Evolutionary conservation across 768 basidiomycete species (phyloP), one percentile per base, ranked within the genome.

Genomic region (Filobasidium floriforme): DNA sequence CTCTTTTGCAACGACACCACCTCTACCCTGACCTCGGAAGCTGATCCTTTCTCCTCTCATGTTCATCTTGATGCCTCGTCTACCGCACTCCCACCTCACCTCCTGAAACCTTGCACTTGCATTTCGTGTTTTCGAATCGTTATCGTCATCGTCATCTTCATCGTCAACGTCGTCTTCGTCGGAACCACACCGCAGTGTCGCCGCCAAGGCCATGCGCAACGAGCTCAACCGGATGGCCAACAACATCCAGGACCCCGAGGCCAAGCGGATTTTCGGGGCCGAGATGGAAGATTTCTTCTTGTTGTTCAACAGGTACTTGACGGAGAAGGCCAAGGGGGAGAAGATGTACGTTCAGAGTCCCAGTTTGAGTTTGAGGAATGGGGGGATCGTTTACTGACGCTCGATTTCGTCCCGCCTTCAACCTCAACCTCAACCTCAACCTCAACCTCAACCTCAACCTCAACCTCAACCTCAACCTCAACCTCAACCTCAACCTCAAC

Each of bases 261-360:
- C 88, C 64, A 89, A 89, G 82, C 69, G 91, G 89, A 86, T 87
- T 12, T 96, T 97, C 81, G 88, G 91, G 80, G 87, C 86, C 46
- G 92, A 98, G 82, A 94, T 97, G 92, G 88, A 91, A 79, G 87
- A 88, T 66, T 97, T 96, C 84, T 92, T 92, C 84, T 86, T 87
- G 73, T 89, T 97, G 73, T 93, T 94, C 84, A 93, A 89, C 76
- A 89, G 92, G 71, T 96, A 92, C 81, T 87, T 96, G 70, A 81
- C 86, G 24, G 90, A 96, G 79, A 87, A 88, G 69, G 91, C 92
- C 44, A 87, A 88, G 81, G 86, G 85, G 77, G 83, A 86, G 73
- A 88, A 90, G 80, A 87, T 96, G 92, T 94, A 73, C 66, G 88
- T 75, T 6, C n/a, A n/a, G n/a, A n/a, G n/a, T n/a, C n/a, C n/a